Base-by-base conservation (phyloP, 768 basidiomycete genomes). In the Suillus lakei region DNA sequence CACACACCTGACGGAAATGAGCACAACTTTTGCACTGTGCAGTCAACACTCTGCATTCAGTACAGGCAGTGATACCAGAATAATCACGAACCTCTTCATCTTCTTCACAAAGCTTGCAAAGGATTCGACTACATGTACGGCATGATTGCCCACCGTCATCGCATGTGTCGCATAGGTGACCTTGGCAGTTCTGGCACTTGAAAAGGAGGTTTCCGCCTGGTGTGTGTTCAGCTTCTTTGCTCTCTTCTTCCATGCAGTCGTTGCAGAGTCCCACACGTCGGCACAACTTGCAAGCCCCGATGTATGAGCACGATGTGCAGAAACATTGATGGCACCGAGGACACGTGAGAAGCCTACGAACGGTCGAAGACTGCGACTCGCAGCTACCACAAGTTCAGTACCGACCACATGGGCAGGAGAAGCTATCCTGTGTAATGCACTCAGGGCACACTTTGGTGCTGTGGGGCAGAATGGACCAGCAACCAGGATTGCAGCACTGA, bases 161-260 rank as follows among this genome's bases (percentile, higher is more conserved):
- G 23, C 55, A 58, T 10, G 55, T 3, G 8, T 18, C 16, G 36
- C 36, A 58, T 18, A 18, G 23, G 16, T 16, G 8, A 26, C 1
- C 8, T 38, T 10, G 23, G 23, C 55, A 58, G 9, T 18, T 38
- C 36, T 23, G 15, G 36, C 55, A 58, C 36, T 38, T 36, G 12
- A 23, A 8, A 15, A 56, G 13, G 34, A 55, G 13, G 15, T 36
- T 26, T 16, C 8, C 55, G 36, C 15, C 36, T 13, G 2, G 36
- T 55, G n/a, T 15, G n/a, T 55, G n/a, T 13, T 23, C n/a, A 36
- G 6, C n/a, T 13, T 32, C 54, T 8, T n/a, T 7, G 32, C 34
- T 23, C 34, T 9, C 46, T 53, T 61, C 60, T 55, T 61, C 60
- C 9, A 55, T 56, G 62, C 63, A 64, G 30, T 64, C 60, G 7